Evolutionary conservation across 2,329 filamentous ascomycete genomes (phyloP).

Genomic region (Calonectria pseudoturangicola): DNA sequence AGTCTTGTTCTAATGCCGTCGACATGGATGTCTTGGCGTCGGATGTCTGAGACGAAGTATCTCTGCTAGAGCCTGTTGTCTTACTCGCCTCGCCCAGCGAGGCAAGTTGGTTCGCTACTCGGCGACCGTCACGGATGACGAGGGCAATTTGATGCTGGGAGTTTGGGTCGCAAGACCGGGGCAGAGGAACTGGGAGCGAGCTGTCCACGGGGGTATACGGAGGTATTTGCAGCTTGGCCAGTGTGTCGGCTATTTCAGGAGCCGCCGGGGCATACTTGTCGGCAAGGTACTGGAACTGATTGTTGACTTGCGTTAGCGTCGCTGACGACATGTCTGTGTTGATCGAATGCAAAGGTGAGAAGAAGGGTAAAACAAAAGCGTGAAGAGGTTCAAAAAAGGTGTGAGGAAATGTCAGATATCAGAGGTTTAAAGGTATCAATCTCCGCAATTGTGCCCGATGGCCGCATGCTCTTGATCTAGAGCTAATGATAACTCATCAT

Average conservation of each 20-base stretch:
- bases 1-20: conserved; percentile 88
- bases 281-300: conserved; percentile 78
- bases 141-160: conserved; percentile 75
- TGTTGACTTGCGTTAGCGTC: conserved; percentile 50
- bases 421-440: conserved; percentile 74
- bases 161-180: conserved; percentile 64
- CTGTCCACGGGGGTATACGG: conserved; percentile 70
- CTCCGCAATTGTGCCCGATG: conserved; percentile 70
- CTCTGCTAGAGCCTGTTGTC: conserved; percentile 69
- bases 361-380: neutral
- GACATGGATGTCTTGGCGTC: conserved; percentile 74
- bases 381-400: conserved; percentile 26
- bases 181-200: conserved; percentile 72
- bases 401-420: conserved; percentile 56
- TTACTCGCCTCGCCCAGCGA: conserved; percentile 71
- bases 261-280: conserved; percentile 81
- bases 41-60: conserved; percentile 66
- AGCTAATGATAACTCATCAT: conserved; percentile 78
- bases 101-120: conserved; percentile 72
- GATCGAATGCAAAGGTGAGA: neutral
- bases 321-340: conserved; percentile 42
- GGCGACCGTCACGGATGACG: conserved; percentile 78
- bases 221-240: conserved; percentile 80
- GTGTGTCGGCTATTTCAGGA: conserved; percentile 79
- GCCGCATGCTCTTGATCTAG: conserved; percentile 85